Evolutionary conservation across 495 filamentous ascomycete species (phyloP).

Genomic region (Penicillium soppii): DNA sequence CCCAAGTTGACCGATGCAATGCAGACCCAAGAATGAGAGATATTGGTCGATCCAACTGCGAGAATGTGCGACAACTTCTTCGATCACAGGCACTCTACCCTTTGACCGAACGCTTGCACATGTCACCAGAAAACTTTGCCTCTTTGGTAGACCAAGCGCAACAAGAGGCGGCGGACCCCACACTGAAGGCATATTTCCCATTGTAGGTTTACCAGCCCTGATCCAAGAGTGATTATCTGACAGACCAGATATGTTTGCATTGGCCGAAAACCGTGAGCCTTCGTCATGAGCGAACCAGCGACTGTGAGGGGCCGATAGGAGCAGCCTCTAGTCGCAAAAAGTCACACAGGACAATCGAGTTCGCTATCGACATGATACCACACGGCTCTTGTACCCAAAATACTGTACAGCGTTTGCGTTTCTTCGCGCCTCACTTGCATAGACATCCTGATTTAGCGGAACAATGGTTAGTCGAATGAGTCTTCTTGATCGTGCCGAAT

Average conservation of each 20-base stretch:
- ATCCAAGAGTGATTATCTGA: conserved; percentile 10
- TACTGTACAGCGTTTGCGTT: conserved; percentile 1
- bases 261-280: conserved; percentile 46
- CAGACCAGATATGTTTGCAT: conserved; percentile 56
- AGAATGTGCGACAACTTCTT: conserved; percentile 61
- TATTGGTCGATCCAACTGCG: conserved; percentile 61
- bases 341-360: not conserved
- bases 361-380: not conserved
- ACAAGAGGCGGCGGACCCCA: conserved; percentile 61
- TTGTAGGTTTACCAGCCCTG: conserved; percentile 49
- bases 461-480: conserved; percentile 23
- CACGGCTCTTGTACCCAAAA: not conserved
- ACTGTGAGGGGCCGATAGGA: not conserved
- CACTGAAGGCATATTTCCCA: conserved; percentile 74
- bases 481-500: conserved; percentile 7
- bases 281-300: not conserved
- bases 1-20: conserved; percentile 2
- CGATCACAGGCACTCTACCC: conserved; percentile 64
- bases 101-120: conserved; percentile 52
- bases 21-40: conserved; percentile 59
- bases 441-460: conserved; percentile 17
- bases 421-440: conserved; percentile 15
- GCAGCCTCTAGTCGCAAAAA: not conserved
- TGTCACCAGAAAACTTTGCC: conserved; percentile 63
- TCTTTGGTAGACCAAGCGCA: conserved; percentile 65